Evolutionary conservation across 2,329 filamentous ascomycete genomes (phyloP), one percentile per base, ranked within the genome.

Genomic region (Trichoderma polysporum): DNA sequence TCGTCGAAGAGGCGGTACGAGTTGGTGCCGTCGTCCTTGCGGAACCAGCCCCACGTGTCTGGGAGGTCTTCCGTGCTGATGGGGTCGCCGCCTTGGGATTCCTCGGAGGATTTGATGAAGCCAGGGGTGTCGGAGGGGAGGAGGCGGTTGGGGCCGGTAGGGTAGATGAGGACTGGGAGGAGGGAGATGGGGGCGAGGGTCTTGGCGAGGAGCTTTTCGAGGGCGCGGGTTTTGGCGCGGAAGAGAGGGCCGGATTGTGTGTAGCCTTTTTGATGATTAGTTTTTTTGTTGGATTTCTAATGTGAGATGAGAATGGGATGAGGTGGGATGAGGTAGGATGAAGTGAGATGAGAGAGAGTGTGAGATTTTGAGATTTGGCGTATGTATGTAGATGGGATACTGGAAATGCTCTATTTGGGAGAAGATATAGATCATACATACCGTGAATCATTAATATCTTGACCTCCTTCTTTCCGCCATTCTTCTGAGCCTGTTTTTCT

Each of bases 241-340:
- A 97, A 97, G 70, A 93, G 83, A 4, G 89, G 79, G 4, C 94
- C 93, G 31, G 92, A 96, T 83, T 98, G 94, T 8, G 94, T 97
- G 85, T 89, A 97, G 78, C 94, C 91, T 89, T 66, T 12, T 29
- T 7, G 5, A 0, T 10, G n/a, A 31, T 22, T 13, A 27, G 13
- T 3, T 59, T 33, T 6, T 22, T 45, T 45, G 13, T 33, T 22
- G 12, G n/a, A 2, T 50, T 17, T 45, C 13, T 22, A 25, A 59
- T 59, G 15, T 22, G 8, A 22, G 12, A 19, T 17, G 53, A 15
- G 53, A 47, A n/a, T 35, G 12, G 31, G 33, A 8, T 35, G 27
- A 49, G n/a, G 13, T 15, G 27, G 25, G 56, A 13, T n/a, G 4
- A 5, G 39, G 39, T 4, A 2, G 15, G 39, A 27, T 27, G 45